Conservation (phyloP, 768 basidiomycete species). For the Amanita jacksonii region DNA sequence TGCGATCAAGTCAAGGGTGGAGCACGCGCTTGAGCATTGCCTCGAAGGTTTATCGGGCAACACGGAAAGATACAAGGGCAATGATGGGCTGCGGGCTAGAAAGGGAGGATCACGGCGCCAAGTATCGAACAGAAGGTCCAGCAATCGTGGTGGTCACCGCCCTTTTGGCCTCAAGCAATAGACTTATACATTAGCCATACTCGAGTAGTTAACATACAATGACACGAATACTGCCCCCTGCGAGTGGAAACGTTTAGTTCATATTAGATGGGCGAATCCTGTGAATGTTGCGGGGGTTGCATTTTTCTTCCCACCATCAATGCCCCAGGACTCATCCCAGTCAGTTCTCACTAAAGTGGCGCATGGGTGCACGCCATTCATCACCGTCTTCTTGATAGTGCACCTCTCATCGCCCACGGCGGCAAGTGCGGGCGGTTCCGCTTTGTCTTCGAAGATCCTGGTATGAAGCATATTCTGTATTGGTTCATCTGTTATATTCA, state of each 20-base stretch:
- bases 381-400: constrained; percentile 67
- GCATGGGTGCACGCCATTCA: constrained; percentile 68
- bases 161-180: not conserved
- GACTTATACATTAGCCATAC: too few species aligned
- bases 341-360: constrained; percentile 41
- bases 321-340: not conserved
- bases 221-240: too few species aligned
- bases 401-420: constrained; percentile 69
- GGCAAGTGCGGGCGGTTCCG: constrained; percentile 64
- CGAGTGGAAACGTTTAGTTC: too few species aligned
- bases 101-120: too few species aligned
- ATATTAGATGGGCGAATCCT: too few species aligned
- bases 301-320: not conserved
- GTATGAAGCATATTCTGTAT: constrained; percentile 37
- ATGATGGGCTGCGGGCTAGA: not conserved
- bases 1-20: constrained; percentile 50
- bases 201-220: too few species aligned
- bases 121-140: too few species aligned
- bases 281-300: too few species aligned
- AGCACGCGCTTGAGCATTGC: constrained; percentile 57
- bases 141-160: too few species aligned
- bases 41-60: constrained; percentile 5
- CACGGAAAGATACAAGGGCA: not conserved
- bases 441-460: constrained; percentile 63
- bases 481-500: constrained; percentile 6